These are phyloP conservation scores for Carallia pectinifolia DNA, from an alignment of 345 rosid species.

Conservation along the genomic window DNA sequence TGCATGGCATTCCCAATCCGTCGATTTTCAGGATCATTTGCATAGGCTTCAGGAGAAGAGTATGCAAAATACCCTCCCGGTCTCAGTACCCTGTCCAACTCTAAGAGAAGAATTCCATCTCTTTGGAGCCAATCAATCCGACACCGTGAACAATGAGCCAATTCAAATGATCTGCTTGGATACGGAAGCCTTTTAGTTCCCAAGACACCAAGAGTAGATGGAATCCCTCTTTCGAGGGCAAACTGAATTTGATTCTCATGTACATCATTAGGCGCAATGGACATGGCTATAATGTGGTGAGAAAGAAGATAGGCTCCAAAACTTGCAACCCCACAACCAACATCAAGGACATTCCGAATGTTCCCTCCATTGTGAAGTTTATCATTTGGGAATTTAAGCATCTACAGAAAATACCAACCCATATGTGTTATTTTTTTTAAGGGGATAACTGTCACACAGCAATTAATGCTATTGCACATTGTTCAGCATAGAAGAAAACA, in stretches of 20 bases:
- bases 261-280: constrained; percentile 96
- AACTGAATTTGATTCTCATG: constrained; percentile 98
- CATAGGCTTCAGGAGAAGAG: constrained; percentile 98
- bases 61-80: constrained; percentile 97
- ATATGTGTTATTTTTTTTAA: background rate
- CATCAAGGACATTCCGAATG: constrained; percentile 84
- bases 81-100: constrained; percentile 90
- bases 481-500: constrained; percentile 11
- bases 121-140: constrained; percentile 98
- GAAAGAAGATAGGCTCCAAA: constrained; percentile 96
- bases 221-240: constrained; percentile 95
- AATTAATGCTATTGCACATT: background rate
- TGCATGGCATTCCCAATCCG: constrained; percentile 82
- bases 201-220: constrained; percentile 88
- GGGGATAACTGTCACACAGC: background rate
- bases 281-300: constrained; percentile 80
- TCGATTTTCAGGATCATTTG: constrained; percentile 76
- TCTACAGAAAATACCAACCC: constrained; percentile 40
- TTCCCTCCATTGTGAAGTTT: constrained; percentile 82
- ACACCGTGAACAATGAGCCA: constrained; percentile 96
- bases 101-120: constrained; percentile 86
- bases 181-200: constrained; percentile 95
- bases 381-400: constrained; percentile 91
- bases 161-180: constrained; percentile 96
- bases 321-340: constrained; percentile 99